phyloP scores from a whole-genome alignment of 179 eudicot genomes.

The Silene noctiflora region DNA sequence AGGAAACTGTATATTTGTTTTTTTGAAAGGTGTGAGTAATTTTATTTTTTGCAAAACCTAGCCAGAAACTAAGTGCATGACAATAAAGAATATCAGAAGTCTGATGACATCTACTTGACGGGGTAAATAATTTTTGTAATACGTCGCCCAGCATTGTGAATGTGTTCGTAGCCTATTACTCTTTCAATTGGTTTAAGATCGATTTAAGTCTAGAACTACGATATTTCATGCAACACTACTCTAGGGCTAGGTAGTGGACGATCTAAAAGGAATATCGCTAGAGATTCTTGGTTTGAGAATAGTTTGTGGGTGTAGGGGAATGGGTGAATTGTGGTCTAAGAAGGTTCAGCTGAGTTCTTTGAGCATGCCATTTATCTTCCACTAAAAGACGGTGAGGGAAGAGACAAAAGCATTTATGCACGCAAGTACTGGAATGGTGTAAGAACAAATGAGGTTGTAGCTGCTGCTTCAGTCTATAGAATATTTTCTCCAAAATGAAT shows the following conservation, averaged over 20 bases:
- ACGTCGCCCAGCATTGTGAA: not conserved
- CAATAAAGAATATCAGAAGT: not conserved
- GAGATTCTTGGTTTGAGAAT: not conserved
- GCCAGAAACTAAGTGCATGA: not conserved
- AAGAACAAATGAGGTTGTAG: not conserved
- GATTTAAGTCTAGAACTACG: not conserved
- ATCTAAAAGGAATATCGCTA: not conserved
- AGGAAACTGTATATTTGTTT: not conserved
- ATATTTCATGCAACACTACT: not conserved
- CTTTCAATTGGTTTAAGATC: not conserved
- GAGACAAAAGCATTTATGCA: not conserved
- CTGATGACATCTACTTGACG: not conserved
- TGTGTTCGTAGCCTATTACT: not conserved
- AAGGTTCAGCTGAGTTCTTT: not conserved
- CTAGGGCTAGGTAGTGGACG: not conserved
- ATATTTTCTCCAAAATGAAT: not conserved
- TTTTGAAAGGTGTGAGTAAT: not conserved
- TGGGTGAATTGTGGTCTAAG: not conserved
- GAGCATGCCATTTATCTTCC: not conserved
- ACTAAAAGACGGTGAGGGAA: not conserved
- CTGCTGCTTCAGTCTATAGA: constrained; percentile 2
- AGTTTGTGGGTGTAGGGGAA: not conserved
- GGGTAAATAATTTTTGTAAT: not conserved
- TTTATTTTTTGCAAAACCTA: not conserved
- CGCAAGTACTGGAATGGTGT: not conserved